Conservation (phyloP, 768 basidiomycete genomes). For the Fomitopsis serialis region DNA sequence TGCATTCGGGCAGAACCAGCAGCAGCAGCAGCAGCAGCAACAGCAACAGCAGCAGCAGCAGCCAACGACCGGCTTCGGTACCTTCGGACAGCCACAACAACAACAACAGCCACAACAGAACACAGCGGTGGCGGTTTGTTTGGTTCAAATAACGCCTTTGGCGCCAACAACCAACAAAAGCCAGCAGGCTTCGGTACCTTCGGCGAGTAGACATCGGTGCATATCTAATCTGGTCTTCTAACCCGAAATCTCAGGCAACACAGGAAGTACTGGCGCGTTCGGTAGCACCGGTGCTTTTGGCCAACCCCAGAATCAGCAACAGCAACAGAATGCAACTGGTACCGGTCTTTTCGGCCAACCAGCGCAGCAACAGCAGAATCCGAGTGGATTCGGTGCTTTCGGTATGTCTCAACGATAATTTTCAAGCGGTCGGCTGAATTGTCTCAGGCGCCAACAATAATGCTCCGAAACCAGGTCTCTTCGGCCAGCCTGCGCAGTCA, state of each 20-base stretch:
- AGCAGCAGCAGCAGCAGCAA: conserved; percentile 27
- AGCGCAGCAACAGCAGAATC: conserved; percentile 19
- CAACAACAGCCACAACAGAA: conserved; percentile 27
- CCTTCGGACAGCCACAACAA: conserved; percentile 31
- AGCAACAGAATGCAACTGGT: conserved; percentile 20
- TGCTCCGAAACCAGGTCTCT: conserved; percentile 40
- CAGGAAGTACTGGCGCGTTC: conserved; percentile 18
- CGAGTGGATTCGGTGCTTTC: conserved; percentile 29
- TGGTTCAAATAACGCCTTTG: conserved; percentile 21
- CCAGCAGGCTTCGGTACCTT: conserved; percentile 18
- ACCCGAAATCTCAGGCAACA: neutral
- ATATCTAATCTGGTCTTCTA: neutral
- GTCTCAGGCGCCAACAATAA: conserved; percentile 18
- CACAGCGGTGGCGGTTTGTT: conserved; percentile 25
- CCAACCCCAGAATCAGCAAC: conserved; percentile 21
- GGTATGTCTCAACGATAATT: conserved; percentile 16
- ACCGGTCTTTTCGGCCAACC: conserved; percentile 32
- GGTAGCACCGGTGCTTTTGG: conserved; percentile 21
- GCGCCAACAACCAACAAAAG: conserved; percentile 22
- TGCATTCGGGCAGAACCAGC: conserved; percentile 25
- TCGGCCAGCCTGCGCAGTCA: conserved; percentile 34
- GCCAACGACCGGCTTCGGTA: conserved; percentile 20
- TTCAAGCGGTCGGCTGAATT: neutral
- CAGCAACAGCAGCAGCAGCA: conserved; percentile 31
- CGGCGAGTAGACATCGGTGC: conserved; percentile 5